phyloP scores from a whole-genome alignment of 371 early-diverging fungal genomes.

The Mortierella sp. region DNA sequence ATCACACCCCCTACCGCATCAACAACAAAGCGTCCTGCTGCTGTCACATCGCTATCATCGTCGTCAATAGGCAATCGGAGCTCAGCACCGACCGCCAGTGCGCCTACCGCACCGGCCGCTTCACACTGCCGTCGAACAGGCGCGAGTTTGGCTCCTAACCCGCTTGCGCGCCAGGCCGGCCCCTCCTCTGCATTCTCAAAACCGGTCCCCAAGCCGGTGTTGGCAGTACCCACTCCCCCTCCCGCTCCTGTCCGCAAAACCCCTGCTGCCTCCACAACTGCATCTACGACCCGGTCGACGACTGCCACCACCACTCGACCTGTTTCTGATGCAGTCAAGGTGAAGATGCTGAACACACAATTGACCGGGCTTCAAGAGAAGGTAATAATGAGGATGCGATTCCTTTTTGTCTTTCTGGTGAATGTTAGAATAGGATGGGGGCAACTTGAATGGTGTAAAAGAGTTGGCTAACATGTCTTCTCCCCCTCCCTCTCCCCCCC shows the following conservation, averaged over 20 bases:
- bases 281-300: slow-evolving; percentile 2
- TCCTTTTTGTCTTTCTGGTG: neutral
- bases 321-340: slow-evolving; percentile 41
- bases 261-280: slow-evolving; percentile 9
- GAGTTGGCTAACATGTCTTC: neutral
- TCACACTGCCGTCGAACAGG: too few relatives aligned
- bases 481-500: neutral
- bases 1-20: slow-evolving; percentile 12
- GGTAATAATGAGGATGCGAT: slow-evolving; percentile 14
- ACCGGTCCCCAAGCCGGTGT: too few relatives aligned
- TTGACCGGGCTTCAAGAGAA: slow-evolving; percentile 48
- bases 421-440: too few relatives aligned
- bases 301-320: slow-evolving; percentile 20
- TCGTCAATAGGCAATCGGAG: too few relatives aligned
- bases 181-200: too few relatives aligned
- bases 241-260: slow-evolving; percentile 27
- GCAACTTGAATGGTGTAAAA: too few relatives aligned
- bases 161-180: too few relatives aligned
- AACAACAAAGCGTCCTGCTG: slow-evolving; percentile 10
- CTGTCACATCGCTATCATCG: slow-evolving; percentile 3
- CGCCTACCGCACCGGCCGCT: too few relatives aligned
- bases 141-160: neutral
- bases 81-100: neutral
- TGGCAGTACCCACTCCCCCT: slow-evolving; percentile 11
- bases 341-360: slow-evolving; percentile 45